phyloP scores from a whole-genome alignment of 371 early-diverging fungal genomes.

The Mortierella sp. region DNA sequence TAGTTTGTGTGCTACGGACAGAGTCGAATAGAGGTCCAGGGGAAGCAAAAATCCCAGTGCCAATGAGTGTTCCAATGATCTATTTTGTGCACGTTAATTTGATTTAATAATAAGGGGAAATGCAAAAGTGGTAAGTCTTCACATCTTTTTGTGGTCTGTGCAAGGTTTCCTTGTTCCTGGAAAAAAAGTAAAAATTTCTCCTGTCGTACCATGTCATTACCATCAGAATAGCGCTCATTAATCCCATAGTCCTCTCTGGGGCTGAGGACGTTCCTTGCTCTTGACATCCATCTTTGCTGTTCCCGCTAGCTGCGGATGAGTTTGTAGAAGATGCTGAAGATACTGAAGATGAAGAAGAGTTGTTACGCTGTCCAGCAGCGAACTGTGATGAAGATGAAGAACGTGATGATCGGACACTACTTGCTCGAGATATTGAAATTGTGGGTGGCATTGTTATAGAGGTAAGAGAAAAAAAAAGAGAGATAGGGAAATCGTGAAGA shows the following conservation, averaged over 20 bases:
- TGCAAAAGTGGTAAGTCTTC: neutral
- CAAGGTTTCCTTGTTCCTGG: neutral
- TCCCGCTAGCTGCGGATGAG: neutral
- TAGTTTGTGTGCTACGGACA: conserved; percentile 46
- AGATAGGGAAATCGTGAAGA: neutral
- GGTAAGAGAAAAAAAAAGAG: neutral
- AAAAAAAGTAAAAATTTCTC: neutral
- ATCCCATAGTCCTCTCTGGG: conserved; percentile 50
- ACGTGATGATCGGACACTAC: neutral
- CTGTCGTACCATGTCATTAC: conserved; percentile 57
- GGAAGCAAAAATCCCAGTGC: conserved; percentile 57
- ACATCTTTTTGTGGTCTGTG: neutral
- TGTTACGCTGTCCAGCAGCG: conserved; percentile 22
- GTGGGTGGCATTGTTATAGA: neutral
- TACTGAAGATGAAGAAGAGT: conserved; percentile 1
- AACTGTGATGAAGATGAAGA: neutral
- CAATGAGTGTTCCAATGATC: conserved; percentile 56
- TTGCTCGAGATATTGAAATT: neutral
- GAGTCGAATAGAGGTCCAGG: conserved; percentile 55
- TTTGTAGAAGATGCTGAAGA: neutral
- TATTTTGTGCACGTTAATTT: neutral
- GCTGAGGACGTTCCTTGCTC: neutral
- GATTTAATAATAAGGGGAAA: neutral
- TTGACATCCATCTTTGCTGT: neutral
- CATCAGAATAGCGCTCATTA: conserved; percentile 56